Conservation (phyloP, 495 filamentous ascomycete genomes). For the Xylaria palmicola region DNA sequence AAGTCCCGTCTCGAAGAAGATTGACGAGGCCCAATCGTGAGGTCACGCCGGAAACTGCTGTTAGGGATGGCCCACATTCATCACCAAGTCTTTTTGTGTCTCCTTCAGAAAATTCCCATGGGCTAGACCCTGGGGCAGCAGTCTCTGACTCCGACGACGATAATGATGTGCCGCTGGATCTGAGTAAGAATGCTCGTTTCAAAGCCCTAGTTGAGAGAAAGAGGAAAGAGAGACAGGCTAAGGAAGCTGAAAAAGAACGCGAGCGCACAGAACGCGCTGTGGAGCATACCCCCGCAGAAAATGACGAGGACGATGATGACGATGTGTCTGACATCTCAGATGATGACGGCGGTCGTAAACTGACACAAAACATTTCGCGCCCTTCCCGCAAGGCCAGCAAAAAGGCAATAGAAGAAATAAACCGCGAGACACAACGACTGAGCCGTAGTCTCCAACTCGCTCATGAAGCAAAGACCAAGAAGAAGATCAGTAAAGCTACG, state of each 20-base stretch:
- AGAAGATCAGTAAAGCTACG: slow-evolving; percentile 82
- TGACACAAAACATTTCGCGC: slow-evolving; percentile 60
- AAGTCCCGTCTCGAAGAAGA: slow-evolving; percentile 28
- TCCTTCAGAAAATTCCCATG: slow-evolving; percentile 29
- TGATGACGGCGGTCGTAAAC: slow-evolving; percentile 54
- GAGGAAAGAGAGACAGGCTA: slow-evolving; percentile 64
- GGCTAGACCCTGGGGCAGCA: slow-evolving; percentile 14
- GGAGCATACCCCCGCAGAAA: slow-evolving; percentile 29
- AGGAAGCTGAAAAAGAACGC: slow-evolving; percentile 55
- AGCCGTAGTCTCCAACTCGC: slow-evolving; percentile 83
- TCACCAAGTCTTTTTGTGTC: slow-evolving; percentile 44
- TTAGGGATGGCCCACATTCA: slow-evolving; percentile 10
- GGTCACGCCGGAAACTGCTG: slow-evolving; percentile 31
- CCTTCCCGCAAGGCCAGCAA: slow-evolving; percentile 88
- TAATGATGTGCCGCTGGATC: slow-evolving; percentile 44
- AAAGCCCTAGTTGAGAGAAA: slow-evolving; percentile 69
- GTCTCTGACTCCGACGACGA: slow-evolving; percentile 52
- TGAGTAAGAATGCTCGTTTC: slow-evolving; percentile 57
- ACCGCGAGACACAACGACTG: slow-evolving; percentile 87
- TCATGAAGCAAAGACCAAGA: slow-evolving; percentile 88
- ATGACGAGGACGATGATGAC: slow-evolving; percentile 46
- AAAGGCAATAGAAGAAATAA: slow-evolving; percentile 95
- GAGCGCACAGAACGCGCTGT: slow-evolving; percentile 50
- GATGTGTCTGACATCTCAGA: slow-evolving; percentile 54
- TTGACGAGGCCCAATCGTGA: slow-evolving; percentile 32